Percentiles rank a stretch among this genome's conserved stretches.
phyloP scores from a whole-genome alignment of 176 grass and related monocot genomes.

The Musa beccarii region DNA sequence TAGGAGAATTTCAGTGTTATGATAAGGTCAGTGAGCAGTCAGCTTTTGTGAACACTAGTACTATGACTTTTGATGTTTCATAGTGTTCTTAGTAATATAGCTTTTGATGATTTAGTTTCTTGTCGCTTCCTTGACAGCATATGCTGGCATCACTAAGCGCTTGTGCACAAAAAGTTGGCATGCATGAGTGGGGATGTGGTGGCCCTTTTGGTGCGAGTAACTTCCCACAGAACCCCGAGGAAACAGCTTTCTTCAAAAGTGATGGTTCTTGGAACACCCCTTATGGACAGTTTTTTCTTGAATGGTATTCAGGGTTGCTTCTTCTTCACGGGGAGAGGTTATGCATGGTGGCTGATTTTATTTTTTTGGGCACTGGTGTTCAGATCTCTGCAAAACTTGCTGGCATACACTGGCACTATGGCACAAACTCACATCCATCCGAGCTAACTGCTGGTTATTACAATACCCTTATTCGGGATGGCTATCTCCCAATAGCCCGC shows the following conservation, averaged over 20 bases:
- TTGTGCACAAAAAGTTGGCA: slow-evolving; percentile 25
- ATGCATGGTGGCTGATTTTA: slow-evolving; percentile 38
- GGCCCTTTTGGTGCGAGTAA: slow-evolving; percentile 25
- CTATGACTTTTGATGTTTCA: not conserved
- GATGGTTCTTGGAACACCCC: slow-evolving; percentile 60
- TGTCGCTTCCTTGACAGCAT: slow-evolving; percentile 34
- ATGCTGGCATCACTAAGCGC: slow-evolving; percentile 66
- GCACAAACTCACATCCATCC: slow-evolving; percentile 51
- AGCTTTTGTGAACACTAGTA: not conserved
- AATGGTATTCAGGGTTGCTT: slow-evolving; percentile 76
- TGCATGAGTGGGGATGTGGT: slow-evolving; percentile 33
- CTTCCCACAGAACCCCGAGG: slow-evolving; percentile 28
- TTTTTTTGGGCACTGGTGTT: slow-evolving; percentile 47
- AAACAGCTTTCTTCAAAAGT: slow-evolving; percentile 36
- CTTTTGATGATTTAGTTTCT: slow-evolving; percentile 20
- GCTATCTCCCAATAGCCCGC: slow-evolving; percentile 59
- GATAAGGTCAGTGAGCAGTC: slow-evolving; percentile 45
- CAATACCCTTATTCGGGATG: slow-evolving; percentile 60
- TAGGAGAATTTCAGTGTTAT: slow-evolving; percentile 74
- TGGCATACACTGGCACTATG: slow-evolving; percentile 61
- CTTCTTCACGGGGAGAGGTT: slow-evolving; percentile 59
- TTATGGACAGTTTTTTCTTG: slow-evolving; percentile 56
- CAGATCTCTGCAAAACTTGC: slow-evolving; percentile 55
- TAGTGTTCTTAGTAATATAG: not conserved
- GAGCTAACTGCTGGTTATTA: slow-evolving; percentile 72